Percentiles rank a stretch among this genome's conserved stretches.
Conservation (phyloP, 768 basidiomycete species). For the Calocybe indica region DNA sequence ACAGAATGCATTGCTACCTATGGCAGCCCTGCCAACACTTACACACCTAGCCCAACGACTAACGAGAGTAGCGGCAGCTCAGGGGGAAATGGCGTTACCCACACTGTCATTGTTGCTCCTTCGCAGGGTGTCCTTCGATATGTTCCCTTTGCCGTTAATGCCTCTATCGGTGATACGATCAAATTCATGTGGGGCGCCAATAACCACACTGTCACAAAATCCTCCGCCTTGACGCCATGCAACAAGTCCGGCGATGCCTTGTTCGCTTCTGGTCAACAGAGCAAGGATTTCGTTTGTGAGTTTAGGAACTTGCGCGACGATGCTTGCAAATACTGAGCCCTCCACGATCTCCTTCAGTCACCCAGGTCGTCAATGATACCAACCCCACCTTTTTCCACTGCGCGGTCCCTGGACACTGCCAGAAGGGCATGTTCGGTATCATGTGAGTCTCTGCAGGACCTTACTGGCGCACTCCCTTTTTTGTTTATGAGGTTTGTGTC, state of each 20-base stretch:
- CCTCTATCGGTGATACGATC: conserved; percentile 72
- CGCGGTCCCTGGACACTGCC: conserved; percentile 62
- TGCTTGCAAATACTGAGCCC: conserved; percentile 1
- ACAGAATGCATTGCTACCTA: conserved; percentile 65
- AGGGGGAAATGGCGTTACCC: conserved; percentile 49
- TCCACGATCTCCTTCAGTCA: conserved; percentile 36
- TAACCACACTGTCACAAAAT: conserved; percentile 81
- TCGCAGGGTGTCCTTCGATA: conserved; percentile 71
- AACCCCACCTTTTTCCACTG: conserved; percentile 75
- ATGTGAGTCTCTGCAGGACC: conserved; percentile 31
- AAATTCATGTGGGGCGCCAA: conserved; percentile 74
- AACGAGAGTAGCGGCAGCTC: conserved; percentile 22
- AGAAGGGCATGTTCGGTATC: conserved; percentile 84
- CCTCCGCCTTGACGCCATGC: conserved; percentile 60
- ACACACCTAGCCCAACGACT: conserved; percentile 28
- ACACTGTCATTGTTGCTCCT: conserved; percentile 77
- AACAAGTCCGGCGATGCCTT: conserved; percentile 57
- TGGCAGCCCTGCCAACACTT: conserved; percentile 31
- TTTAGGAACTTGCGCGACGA: conserved; percentile 4
- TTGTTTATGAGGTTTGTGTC: not conserved
- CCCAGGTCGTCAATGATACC: conserved; percentile 68
- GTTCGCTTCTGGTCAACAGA: conserved; percentile 64
- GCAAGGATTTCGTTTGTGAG: conserved; percentile 58
- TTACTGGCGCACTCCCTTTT: conserved; percentile 5
- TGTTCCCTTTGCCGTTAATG: conserved; percentile 70